Conservation (phyloP, 768 basidiomycete genomes). For the Amanita phalloides region DNA sequence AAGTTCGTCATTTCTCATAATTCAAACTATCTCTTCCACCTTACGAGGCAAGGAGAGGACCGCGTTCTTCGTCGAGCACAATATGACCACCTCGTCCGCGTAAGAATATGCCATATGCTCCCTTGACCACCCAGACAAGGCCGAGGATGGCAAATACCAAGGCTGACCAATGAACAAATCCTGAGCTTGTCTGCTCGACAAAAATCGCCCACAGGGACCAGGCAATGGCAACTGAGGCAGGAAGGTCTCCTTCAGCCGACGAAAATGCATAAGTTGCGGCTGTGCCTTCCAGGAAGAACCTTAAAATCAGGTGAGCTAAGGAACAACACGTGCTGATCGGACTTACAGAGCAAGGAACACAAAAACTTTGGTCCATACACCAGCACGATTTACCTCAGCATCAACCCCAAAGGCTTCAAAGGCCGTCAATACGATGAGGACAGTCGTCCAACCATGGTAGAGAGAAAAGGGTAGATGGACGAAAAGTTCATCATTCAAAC, state of each 20-base stretch:
- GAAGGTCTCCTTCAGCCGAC: constrained; percentile 81
- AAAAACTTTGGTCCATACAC: constrained; percentile 90
- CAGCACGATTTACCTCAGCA: constrained; percentile 49
- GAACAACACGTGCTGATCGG: constrained; percentile 1
- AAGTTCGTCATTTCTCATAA: constrained; percentile 4
- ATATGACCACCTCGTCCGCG: constrained; percentile 40
- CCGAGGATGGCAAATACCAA: constrained; percentile 80
- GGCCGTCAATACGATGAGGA: constrained; percentile 69
- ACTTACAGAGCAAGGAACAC: constrained; percentile 85
- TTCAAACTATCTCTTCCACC: background rate
- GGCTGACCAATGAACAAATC: constrained; percentile 87
- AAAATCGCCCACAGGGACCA: constrained; percentile 96
- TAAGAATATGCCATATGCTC: constrained; percentile 43
- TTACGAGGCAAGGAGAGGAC: constrained; percentile 52
- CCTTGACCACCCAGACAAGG: constrained; percentile 78
- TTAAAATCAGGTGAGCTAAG: constrained; percentile 15
- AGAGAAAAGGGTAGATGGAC: constrained; percentile 95
- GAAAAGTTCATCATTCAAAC: constrained; percentile 69
- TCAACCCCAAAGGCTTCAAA: constrained; percentile 89
- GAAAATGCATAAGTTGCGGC: constrained; percentile 94
- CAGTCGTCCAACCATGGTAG: constrained; percentile 89
- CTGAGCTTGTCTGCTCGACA: constrained; percentile 50
- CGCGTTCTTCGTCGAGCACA: constrained; percentile 72
- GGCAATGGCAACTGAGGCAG: constrained; percentile 82
- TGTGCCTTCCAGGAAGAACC: constrained; percentile 88